These are phyloP conservation scores for Arthrocladium fulminans DNA, from an alignment of 2,329 filamentous ascomycete species.

Conservation along the genomic window DNA sequence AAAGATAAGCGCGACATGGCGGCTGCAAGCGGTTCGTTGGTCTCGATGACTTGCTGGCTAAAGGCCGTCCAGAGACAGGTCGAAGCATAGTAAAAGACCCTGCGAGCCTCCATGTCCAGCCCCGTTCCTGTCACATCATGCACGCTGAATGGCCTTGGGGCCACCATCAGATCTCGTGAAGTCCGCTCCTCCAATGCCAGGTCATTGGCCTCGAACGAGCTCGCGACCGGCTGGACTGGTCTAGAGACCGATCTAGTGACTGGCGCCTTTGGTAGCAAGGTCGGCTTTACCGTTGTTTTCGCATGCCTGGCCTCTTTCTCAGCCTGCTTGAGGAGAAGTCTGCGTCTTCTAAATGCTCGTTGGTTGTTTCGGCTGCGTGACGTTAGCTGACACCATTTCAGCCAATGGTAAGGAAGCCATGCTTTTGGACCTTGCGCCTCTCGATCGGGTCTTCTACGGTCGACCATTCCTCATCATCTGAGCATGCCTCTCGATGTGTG, in stretches of 20 bases:
- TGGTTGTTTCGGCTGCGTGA: background rate
- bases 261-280: background rate
- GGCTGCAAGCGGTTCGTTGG: background rate
- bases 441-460: background rate
- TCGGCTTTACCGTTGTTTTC: background rate
- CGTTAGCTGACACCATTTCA: background rate
- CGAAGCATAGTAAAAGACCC: background rate
- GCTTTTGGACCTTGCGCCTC: background rate
- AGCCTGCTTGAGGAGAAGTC: background rate
- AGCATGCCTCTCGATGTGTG: background rate
- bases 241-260: too few relatives aligned
- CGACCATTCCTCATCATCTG: background rate
- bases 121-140: background rate
- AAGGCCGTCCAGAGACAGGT: background rate
- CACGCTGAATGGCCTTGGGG: background rate
- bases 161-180: too few relatives aligned
- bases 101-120: background rate
- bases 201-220: too few relatives aligned
- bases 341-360: background rate
- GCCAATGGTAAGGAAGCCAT: background rate
- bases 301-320: background rate
- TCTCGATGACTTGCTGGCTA: background rate
- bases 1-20: background rate
- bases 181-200: too few relatives aligned
- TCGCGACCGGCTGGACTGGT: too few relatives aligned